Conservation (phyloP, 768 basidiomycete genomes). For the Dacryopinax primogenitus region DNA sequence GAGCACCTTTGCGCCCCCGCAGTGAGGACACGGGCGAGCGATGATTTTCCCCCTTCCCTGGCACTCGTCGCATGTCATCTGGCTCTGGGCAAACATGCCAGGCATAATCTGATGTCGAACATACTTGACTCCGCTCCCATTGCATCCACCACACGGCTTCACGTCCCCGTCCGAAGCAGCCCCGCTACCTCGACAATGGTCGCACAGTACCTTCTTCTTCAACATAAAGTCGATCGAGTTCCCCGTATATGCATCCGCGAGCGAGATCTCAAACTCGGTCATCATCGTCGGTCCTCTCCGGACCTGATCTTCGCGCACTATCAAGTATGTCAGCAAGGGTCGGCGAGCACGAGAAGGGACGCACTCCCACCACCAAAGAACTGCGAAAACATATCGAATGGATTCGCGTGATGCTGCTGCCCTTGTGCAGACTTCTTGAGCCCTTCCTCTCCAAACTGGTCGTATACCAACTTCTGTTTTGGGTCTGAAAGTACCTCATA, state of each 20-base stretch:
- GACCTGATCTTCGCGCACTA: constrained; percentile 41
- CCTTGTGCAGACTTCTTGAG: constrained; percentile 67
- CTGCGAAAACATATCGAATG: constrained; percentile 85
- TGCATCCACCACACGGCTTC: constrained; percentile 71
- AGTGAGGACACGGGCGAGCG: constrained; percentile 66
- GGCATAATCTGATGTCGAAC: constrained; percentile 92
- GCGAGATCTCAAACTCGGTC: constrained; percentile 71
- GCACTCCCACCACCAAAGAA: constrained; percentile 80
- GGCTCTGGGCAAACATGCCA: constrained; percentile 86
- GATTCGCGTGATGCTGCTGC: constrained; percentile 56
- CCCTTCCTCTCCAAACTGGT: constrained; percentile 90
- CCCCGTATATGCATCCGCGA: constrained; percentile 46
- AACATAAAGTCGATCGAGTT: constrained; percentile 62
- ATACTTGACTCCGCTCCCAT: constrained; percentile 72
- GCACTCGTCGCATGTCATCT: constrained; percentile 70
- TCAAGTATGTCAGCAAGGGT: background rate
- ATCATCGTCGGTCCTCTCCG: constrained; percentile 64
- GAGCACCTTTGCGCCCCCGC: constrained; percentile 66
- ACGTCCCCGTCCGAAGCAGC: constrained; percentile 83
- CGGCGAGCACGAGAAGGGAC: constrained; percentile 22
- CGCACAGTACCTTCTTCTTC: constrained; percentile 83
- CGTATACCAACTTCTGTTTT: constrained; percentile 88
- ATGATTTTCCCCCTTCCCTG: constrained; percentile 72
- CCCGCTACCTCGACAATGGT: constrained; percentile 91
- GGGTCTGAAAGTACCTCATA: constrained; percentile 90